These are phyloP conservation scores for Ophiostoma ulmi DNA, from an alignment of 2,329 filamentous ascomycete species.

Conservation along the genomic window DNA sequence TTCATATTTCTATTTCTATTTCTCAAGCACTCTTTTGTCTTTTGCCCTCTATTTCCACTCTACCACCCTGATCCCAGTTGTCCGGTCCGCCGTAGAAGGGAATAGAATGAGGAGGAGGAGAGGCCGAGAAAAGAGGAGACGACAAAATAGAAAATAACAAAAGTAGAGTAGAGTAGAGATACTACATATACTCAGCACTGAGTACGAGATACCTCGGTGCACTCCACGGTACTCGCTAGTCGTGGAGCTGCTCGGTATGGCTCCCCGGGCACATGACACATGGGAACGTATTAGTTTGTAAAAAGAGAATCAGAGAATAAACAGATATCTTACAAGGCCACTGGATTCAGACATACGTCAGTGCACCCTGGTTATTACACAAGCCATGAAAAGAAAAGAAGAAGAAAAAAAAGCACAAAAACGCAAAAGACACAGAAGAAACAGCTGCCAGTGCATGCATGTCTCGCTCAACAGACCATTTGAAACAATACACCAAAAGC, in stretches of 20 bases:
- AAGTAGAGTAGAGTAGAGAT: no score
- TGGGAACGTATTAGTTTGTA: background rate
- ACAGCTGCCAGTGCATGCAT: background rate
- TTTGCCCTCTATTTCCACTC: background rate
- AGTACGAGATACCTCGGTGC: background rate
- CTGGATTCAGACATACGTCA: background rate
- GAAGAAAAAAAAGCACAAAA: no score
- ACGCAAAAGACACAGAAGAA: background rate
- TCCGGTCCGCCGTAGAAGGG: conserved; percentile 2
- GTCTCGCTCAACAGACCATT: background rate
- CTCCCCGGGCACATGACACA: background rate
- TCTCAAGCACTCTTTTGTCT: background rate
- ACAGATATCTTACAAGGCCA: no score
- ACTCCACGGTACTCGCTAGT: background rate
- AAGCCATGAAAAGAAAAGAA: background rate
- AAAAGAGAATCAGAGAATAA: no score
- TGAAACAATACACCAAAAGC: background rate
- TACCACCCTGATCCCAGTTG: conserved; percentile 4
- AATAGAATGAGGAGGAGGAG: background rate
- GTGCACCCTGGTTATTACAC: background rate
- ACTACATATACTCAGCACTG: background rate
- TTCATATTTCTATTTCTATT: background rate
- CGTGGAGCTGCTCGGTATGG: background rate
- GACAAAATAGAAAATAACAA: background rate
- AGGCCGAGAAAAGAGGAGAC: background rate